These are phyloP conservation scores for Hyphopichia buzzinii DNA, from an alignment of 1,139 yeast species.

Conservation along the genomic window DNA sequence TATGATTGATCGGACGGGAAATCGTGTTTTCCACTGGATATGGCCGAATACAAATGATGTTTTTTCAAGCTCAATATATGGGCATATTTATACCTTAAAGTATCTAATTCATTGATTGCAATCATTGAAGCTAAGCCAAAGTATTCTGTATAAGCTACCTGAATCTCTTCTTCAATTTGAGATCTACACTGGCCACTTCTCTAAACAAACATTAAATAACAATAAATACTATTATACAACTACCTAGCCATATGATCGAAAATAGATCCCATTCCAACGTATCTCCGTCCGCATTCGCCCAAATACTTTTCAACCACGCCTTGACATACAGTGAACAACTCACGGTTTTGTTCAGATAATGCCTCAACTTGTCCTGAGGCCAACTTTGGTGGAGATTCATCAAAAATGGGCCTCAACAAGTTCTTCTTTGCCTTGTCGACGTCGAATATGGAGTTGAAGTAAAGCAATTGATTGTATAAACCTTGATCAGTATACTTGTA, in stretches of 20 bases:
- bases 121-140: no score
- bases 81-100: no score
- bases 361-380: constrained; percentile 65
- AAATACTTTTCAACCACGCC: constrained; percentile 74
- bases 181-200: no score
- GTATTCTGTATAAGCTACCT: no score
- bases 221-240: background rate
- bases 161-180: no score
- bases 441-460: constrained; percentile 77
- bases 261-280: constrained; percentile 81
- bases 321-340: constrained; percentile 53
- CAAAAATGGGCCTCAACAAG: constrained; percentile 49
- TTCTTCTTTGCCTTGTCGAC: constrained; percentile 70
- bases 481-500: constrained; percentile 76
- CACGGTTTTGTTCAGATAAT: constrained; percentile 77
- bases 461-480: constrained; percentile 82
- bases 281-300: constrained; percentile 83
- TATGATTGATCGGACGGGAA: no score
- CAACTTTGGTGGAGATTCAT: constrained; percentile 39
- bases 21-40: no score
- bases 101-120: no score
- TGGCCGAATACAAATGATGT: no score
- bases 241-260: constrained; percentile 54
- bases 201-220: no score
- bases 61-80: no score